Percentiles rank a stretch among this genome's conserved stretches.
phyloP scores from a whole-genome alignment of 768 basidiomycete species.

The Boletus reticulatus region DNA sequence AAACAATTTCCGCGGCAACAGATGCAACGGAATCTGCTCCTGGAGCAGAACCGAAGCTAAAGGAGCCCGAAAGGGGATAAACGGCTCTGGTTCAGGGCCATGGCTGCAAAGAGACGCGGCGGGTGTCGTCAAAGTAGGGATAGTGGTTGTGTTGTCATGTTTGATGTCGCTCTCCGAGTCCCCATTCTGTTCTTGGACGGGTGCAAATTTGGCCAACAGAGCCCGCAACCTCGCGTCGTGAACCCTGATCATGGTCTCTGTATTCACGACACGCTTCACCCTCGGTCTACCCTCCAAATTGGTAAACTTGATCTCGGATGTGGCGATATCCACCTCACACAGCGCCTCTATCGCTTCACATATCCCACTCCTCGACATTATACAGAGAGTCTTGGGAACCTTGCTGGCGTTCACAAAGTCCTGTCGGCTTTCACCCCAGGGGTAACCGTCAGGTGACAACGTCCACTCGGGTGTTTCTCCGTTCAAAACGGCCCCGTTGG shows the following conservation, averaged over 20 bases:
- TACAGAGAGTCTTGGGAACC: neutral
- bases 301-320: constrained; percentile 20
- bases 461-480: constrained; percentile 6
- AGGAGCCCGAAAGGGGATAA: constrained; percentile 33
- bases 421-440: constrained; percentile 28
- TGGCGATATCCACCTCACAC: constrained; percentile 17
- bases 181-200: too few relatives aligned
- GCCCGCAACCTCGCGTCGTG: neutral
- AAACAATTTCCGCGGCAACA: constrained; percentile 40
- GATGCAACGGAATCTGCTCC: constrained; percentile 32
- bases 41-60: constrained; percentile 29
- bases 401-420: constrained; percentile 21
- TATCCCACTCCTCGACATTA: constrained; percentile 18
- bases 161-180: neutral
- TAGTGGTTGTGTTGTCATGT: neutral
- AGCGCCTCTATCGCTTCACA: constrained; percentile 5
- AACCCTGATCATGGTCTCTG: constrained; percentile 9
- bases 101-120: constrained; percentile 31
- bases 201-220: too few relatives aligned
- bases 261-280: constrained; percentile 13
- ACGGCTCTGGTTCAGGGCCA: constrained; percentile 42
- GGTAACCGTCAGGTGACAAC: constrained; percentile 16
- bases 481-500: constrained; percentile 10
- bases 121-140: constrained; percentile 6
- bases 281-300: constrained; percentile 22